Percentiles rank a stretch among this genome's conserved stretches.
phyloP scores from a whole-genome alignment of 148 eudicot species.

The Chenopodium suecicum region DNA sequence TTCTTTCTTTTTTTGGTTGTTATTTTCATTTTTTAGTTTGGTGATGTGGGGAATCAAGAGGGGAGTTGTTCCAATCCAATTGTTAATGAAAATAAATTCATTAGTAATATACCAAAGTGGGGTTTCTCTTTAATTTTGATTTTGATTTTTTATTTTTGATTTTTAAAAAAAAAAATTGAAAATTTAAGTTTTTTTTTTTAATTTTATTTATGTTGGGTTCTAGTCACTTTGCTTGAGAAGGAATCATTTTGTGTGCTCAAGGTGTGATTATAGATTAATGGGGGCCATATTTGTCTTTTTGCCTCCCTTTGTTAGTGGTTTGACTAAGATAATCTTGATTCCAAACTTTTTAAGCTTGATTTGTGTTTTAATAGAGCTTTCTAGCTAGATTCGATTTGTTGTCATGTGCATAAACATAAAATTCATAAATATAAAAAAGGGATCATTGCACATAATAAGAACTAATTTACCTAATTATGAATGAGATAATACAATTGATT shows the following conservation, averaged over 20 bases:
- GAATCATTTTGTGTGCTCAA: constrained; percentile 34
- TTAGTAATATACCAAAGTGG: constrained; percentile 12
- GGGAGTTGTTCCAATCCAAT: constrained; percentile 28
- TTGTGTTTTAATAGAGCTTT: constrained; percentile 11
- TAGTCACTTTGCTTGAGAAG: constrained; percentile 23
- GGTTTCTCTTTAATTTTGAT: constrained; percentile 20
- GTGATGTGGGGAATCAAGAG: constrained; percentile 25
- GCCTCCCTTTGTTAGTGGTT: constrained; percentile 9
- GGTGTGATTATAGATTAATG: constrained; percentile 22
- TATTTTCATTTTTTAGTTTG: constrained; percentile 5
- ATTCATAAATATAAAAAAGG: not conserved
- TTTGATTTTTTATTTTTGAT: not conserved
- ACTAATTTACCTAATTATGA: not conserved
- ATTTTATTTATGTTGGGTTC: not conserved
- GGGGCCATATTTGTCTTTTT: constrained; percentile 24
- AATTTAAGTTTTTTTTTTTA: too few relatives aligned
- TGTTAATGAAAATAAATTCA: constrained; percentile 15
- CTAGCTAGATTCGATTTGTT: constrained; percentile 17
- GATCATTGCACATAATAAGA: not conserved
- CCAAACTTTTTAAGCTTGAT: constrained; percentile 20
- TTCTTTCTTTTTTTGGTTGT: not conserved
- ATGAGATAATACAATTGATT: not conserved
- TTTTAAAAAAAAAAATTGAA: too few relatives aligned
- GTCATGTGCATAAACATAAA: constrained; percentile 8
- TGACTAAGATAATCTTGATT: constrained; percentile 15